Evolutionary conservation across 1,284 basidiomycete genomes (phyloP), one percentile per base, ranked within the genome.

Genomic region (Amylostereum areolatum): DNA sequence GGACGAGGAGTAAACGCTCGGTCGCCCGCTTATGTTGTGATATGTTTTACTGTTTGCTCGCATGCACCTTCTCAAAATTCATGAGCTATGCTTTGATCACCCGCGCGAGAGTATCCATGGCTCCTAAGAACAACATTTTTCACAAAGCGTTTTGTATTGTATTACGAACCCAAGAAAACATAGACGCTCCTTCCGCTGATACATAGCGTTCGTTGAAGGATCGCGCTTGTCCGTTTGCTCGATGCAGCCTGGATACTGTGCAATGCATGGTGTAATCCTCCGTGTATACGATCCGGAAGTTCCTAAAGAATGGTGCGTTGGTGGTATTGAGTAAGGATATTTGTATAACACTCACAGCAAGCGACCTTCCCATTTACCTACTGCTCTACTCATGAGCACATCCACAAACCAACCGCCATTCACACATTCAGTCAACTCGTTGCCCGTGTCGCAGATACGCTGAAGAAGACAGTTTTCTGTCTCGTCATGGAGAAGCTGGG

Each of bases 281-380:
- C 8, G 69, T 68, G 56, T 75, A 83, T 1, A 67, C 67, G 36
- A 87, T 69, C 12, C 71, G 73, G 57, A 89, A 86, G 57, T 83
- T 85, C 47, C 86, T 88, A 57, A 41, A 25, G 18, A 49, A 12
- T 8, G 2, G 49, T 54, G 18, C 51, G 18, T 40, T 10, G 10
- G 32, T 8, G 28, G 5, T 46, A 10, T 8, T 27, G 25, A 28
- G 27, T 33, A 27, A 29, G 43, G 8, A 32, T 29, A 50, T 10
- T 40, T 51, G 35, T 47, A 51, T 30, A 27, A 36, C 43, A 75
- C 86, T 63, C 59, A 89, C 87, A 89, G 55, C 29, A 83, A 78
- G 54, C 78, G 81, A 4, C 85, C 83, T 54, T 89, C 86, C 86
- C 87, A 89, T 56, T 84, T 73, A 8, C 85, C 87, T n/a, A 90